Base-by-base conservation (phyloP, 148 eudicot genomes). In the Camellia lanceoleosa region DNA sequence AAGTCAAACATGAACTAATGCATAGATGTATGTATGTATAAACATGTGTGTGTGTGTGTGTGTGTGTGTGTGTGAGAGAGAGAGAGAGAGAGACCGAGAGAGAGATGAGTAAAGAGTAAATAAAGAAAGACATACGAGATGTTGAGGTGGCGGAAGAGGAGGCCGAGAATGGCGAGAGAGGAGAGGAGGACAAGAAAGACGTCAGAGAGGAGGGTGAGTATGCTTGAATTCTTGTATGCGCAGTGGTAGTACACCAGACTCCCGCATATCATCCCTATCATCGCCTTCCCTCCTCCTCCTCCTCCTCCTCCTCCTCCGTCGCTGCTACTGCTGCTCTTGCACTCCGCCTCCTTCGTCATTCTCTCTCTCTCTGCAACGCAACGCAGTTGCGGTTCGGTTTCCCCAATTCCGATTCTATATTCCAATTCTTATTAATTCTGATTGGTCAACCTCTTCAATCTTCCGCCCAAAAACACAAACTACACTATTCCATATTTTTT, bases 101-200 rank as follows among this genome's bases (percentile, higher is more conserved):
- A n/a, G 49, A 0, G 19, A 56, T 38, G 49, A 9, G 0, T 56
- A 68, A 23, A 62, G 63, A 79, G 80, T 30, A 30, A n/a, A 30
- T 30, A 62, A 47, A 73, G 51, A 63, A 68, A 38, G 7, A 80
- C 84, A 3, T 3, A 86, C 91, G 85, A 84, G 83, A 96, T 88
- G 80, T 90, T 91, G 83, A 96, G 84, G 79, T 96, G 94, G 79
- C 97, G 98, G 81, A 93, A 96, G 83, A 96, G 99, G 77, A 96
- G 91, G 77, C 98, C 99, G 67, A 96, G 98, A 51, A 96, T 96
- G 79, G 99, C 99, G 81, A 96, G 92, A 23, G 99, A 96, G 82
- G 91, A 96, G 68, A 96, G 91, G 42, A 96, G 92, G 49, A 96
- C 99, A 81, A 96, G 89, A 83, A 96, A 91, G 74, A 96, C 99